Percentiles rank a stretch among this genome's conserved stretches.
These are phyloP conservation scores for Debaryomycetaceae sp. DNA, from an alignment of 1,139 yeast species.

Conservation along the genomic window DNA sequence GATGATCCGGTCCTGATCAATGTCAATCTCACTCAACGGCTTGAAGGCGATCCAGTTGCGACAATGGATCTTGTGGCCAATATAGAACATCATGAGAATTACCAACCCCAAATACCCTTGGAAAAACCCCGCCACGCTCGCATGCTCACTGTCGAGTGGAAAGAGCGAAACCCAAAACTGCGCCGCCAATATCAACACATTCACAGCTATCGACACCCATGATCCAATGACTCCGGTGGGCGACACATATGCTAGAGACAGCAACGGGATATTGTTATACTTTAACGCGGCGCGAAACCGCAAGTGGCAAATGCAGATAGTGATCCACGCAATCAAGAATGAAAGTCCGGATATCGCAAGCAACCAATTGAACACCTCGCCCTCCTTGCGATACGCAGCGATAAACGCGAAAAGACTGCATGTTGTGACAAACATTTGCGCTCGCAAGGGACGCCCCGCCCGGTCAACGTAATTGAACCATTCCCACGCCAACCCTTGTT, in stretches of 20 bases:
- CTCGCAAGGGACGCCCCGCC: conserved; percentile 20
- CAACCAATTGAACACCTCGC: conserved; percentile 25
- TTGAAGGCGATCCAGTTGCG: conserved; percentile 26
- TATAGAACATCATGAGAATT: conserved; percentile 22
- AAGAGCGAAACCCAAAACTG: conserved; percentile 37
- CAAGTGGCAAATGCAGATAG: conserved; percentile 26
- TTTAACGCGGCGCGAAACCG: conserved; percentile 25
- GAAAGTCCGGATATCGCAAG: conserved; percentile 28
- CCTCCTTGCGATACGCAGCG: conserved; percentile 24
- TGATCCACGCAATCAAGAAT: conserved; percentile 30
- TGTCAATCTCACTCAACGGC: conserved; percentile 44
- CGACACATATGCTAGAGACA: conserved; percentile 42
- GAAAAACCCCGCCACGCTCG: conserved; percentile 27
- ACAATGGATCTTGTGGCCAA: conserved; percentile 34
- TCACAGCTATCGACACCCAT: conserved; percentile 34
- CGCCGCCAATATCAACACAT: conserved; percentile 41
- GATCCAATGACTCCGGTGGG: conserved; percentile 51
- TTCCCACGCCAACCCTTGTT: conserved; percentile 16
- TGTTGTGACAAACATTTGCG: conserved; percentile 16
- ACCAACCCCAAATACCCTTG: conserved; percentile 28
- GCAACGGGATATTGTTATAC: conserved; percentile 26
- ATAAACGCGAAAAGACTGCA: conserved; percentile 19
- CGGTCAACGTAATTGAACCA: conserved; percentile 16
- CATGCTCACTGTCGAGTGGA: conserved; percentile 28
- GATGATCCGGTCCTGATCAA: conserved; percentile 53